Conservation (phyloP, 768 basidiomycete species). For the Termitomyces sp. region DNA sequence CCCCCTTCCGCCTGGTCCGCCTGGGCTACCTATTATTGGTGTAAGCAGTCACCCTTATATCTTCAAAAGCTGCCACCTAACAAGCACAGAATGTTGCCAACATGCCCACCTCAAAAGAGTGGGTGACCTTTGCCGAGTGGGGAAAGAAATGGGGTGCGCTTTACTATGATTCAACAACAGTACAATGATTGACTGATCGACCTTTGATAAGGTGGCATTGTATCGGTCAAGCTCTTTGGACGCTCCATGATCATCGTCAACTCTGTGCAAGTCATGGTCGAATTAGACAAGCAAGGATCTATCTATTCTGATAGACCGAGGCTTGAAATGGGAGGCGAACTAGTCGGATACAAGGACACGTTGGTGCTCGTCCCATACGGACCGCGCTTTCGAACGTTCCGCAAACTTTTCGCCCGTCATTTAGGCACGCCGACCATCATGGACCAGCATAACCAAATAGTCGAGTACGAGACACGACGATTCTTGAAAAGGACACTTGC, state of each 20-base stretch:
- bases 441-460: constrained; percentile 24
- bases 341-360: constrained; percentile 41
- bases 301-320: constrained; percentile 44
- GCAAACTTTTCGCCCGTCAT: constrained; percentile 35
- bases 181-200: neutral
- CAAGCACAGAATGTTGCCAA: constrained; percentile 36
- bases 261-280: constrained; percentile 33
- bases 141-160: constrained; percentile 44
- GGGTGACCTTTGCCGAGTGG: constrained; percentile 46
- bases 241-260: constrained; percentile 44
- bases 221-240: constrained; percentile 35
- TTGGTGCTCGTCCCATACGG: constrained; percentile 41
- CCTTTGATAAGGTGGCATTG: constrained; percentile 27
- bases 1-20: constrained; percentile 34
- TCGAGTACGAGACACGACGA: constrained; percentile 27
- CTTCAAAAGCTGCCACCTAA: neutral
- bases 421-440: constrained; percentile 29
- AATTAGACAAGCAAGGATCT: constrained; percentile 40
- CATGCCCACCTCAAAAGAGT: constrained; percentile 37
- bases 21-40: constrained; percentile 21
- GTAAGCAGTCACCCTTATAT: neutral
- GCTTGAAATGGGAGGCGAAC: constrained; percentile 45
- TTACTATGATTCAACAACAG: neutral
- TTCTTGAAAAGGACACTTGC: constrained; percentile 31
- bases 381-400: constrained; percentile 34